Percentiles rank a stretch among this genome's conserved stretches.
These are phyloP conservation scores for Alternaria panax DNA, from an alignment of 2,329 filamentous ascomycete species.

Conservation along the genomic window DNA sequence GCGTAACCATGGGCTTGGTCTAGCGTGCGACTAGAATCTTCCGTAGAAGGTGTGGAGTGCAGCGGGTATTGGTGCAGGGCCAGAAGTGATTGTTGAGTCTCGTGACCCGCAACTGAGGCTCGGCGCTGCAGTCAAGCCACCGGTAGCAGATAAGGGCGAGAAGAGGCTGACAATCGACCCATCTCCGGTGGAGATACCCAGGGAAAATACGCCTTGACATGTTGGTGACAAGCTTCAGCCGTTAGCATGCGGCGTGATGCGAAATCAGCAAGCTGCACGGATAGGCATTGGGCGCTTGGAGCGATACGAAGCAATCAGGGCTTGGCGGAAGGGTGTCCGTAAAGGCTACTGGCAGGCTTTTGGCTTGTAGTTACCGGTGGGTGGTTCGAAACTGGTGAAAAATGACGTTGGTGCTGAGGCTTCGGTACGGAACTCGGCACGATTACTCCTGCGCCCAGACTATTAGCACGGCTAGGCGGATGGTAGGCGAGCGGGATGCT, in stretches of 20 bases:
- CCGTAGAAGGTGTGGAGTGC: conserved; percentile 8
- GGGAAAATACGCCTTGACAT: conserved; percentile 21
- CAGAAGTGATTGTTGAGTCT: conserved; percentile 27
- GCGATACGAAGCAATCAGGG: conserved; percentile 12
- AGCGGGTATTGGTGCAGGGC: background rate
- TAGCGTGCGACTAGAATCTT: conserved; percentile 11
- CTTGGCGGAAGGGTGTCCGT: conserved; percentile 24
- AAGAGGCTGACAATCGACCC: conserved; percentile 27
- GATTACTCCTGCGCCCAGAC: conserved; percentile 17
- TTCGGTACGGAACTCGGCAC: conserved; percentile 24
- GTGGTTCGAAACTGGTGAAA: conserved; percentile 17
- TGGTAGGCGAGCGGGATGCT: conserved; percentile 22
- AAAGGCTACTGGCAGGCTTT: conserved; percentile 18
- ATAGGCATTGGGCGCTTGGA: background rate
- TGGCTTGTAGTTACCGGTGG: conserved; percentile 1
- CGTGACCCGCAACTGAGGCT: conserved; percentile 29
- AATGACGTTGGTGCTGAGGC: conserved; percentile 26
- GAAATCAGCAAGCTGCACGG: conserved; percentile 14
- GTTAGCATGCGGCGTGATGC: conserved; percentile 26
- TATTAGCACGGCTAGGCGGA: conserved; percentile 28
- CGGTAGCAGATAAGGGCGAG: conserved; percentile 24
- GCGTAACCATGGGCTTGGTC: background rate
- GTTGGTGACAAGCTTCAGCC: conserved; percentile 35
- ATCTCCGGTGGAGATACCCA: conserved; percentile 15
- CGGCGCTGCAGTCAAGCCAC: conserved; percentile 24